Base-by-base conservation (phyloP, 148 eudicot genomes). In the Vaccinium darrowii region DNA sequence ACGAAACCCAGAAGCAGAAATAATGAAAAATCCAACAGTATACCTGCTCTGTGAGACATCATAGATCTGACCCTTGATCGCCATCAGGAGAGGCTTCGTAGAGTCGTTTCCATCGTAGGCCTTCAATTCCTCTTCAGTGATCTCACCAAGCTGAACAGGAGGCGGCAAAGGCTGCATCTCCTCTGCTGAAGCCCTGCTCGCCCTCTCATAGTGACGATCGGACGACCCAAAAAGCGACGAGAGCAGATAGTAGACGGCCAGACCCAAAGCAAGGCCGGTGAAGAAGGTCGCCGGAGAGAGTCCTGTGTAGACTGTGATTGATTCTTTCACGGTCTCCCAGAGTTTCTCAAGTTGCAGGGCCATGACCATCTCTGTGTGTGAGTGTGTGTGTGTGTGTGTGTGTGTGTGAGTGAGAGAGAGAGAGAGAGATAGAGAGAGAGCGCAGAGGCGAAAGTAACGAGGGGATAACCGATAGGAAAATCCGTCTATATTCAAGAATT, bases 21-120 rank as follows among this genome's bases (percentile, higher is more conserved):
- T 3, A 27, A 23, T 43, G 52, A 80, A 50, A 25, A 4, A 4
- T 18, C 76, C 2, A 12, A 72, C 49, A 8, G 19, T 67, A 78
- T 85, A 94, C 99, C 98, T 96, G 98, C 98, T 93, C 69, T 96
- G 98, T 0, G 99, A 91, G 58, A 96, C 99, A 86, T 96, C 99
- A 86, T 94, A 96, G 96, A 96, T 96, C 96, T 95, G 99, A 30
- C 95, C 93, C 89, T 96, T 96, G 80, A 96, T 95, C 8, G 99
- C 97, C 98, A 96, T 93, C 57, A 94, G 94, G 91, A 96, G 87
- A 11, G 99, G 99, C 88, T 95, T 96, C 30, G 87, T 89, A 3
- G 89, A 67, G 86, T 96, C 99, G 15, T 93, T 50, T 0, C 99
- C 99, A 85, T 96, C 99, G 85, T 91, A 96, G 49, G 36, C 81